phyloP scores from a whole-genome alignment of 495 filamentous ascomycete species.

The Gamarada debralockiae region DNA sequence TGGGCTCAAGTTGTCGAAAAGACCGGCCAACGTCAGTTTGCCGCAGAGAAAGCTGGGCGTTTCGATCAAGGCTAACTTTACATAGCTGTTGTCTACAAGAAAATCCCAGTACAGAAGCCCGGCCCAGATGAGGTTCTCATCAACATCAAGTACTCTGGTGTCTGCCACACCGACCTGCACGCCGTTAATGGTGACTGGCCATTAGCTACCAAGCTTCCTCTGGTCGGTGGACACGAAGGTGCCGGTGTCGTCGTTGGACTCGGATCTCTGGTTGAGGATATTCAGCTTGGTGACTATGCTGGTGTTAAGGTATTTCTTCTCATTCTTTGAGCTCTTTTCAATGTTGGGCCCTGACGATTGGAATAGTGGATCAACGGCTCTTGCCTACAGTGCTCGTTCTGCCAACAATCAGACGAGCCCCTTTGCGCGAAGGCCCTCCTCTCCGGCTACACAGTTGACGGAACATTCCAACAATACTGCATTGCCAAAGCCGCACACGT shows the following conservation, averaged over 20 bases:
- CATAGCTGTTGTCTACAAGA: conserved; percentile 66
- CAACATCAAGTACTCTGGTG: conserved; percentile 89
- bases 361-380: conserved; percentile 75
- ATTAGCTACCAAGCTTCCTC: conserved; percentile 66
- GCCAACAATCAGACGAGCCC: conserved; percentile 65
- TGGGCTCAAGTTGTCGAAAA: conserved; percentile 85
- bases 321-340: background rate
- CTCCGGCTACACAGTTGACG: conserved; percentile 89
- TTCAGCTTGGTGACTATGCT: conserved; percentile 75
- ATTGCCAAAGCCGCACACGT: conserved; percentile 82
- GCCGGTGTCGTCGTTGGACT: conserved; percentile 80
- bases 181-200: conserved; percentile 90
- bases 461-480: conserved; percentile 88
- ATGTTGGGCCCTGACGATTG: background rate
- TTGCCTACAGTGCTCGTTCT: conserved; percentile 77
- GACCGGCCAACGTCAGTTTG: conserved; percentile 57
- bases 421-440: conserved; percentile 69
- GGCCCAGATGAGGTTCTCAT: conserved; percentile 85
- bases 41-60: no score
- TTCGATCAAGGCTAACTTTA: conserved; percentile 3
- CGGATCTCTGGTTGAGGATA: conserved; percentile 66
- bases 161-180: conserved; percentile 79
- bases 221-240: conserved; percentile 95
- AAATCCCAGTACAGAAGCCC: conserved; percentile 74
- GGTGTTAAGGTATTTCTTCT: conserved; percentile 58